Evolutionary conservation across 805 yeast species (phyloP), one percentile per base, ranked within the genome.

Genomic region (Isabelozyma gotoi): DNA sequence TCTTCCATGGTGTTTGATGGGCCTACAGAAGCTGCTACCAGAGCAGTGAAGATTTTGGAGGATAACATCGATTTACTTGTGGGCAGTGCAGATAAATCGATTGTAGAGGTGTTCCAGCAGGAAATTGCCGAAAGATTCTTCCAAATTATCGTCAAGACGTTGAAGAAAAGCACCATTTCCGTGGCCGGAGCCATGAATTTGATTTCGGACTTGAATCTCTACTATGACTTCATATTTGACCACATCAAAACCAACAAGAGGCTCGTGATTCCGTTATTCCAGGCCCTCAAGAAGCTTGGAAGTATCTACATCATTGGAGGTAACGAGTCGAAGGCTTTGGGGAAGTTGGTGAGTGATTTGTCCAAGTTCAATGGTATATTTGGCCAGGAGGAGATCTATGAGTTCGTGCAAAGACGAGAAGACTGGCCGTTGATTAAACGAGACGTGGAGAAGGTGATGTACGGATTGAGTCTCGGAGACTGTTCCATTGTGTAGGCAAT

Each of bases 401-500:
- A 88, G 58, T 86, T 91, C 65, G 94, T 90, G 4, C 90, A 87
- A 51, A 71, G 96, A 47, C 73, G 99, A 44, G 77, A 82, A 31
- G 99, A 92, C 62, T 92, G 99, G 99, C 66, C 77, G 0, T 57
- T 68, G 31, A 85, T 92, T 19, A 84, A 81, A 51, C 73, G 76
- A 48, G 86, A 85, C 46, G 97, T 92, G 7, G 98, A 92, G 63
- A 88, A 85, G 60, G 91, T 88, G n/a, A 87, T 94, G 83, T 94
- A 90, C 57, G 98, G 99, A 0, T 73, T 92, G 42, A 90, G 88
- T 14, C 65, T 84, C 20, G 85, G 81, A 19, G 97, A 90, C 56
- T 91, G 97, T 68, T 51, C 61, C 0, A 68, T 88, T 34, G 67
- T 76, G 67, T 84, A 49, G 36, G 5, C 12, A 27, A n/a, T 15